Evolutionary conservation across 495 filamentous ascomycete genomes (phyloP), one percentile per base, ranked within the genome.

Genomic region (Aspergillus haitiensis): DNA sequence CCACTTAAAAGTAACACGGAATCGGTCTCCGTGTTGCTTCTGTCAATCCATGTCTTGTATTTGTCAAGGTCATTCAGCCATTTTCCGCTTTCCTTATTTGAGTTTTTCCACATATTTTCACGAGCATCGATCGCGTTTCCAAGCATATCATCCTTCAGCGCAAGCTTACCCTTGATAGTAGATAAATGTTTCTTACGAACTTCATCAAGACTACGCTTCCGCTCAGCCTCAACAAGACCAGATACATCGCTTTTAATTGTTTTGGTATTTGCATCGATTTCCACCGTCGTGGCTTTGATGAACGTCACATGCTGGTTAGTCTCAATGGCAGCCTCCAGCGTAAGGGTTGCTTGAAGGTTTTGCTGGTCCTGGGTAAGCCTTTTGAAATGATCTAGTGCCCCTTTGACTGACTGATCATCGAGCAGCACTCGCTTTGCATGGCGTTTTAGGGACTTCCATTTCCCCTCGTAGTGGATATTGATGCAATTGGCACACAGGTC

Each of bases 401-500:
- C 49, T 34, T 39, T 15, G n/a, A 62, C 60, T 3, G 60, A 62
- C 5, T 55, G 46, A 6, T 62, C 60, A n/a, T 62, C 60, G 12
- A 62, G 49, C 0, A 62, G 50, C 1, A 62, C 34, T 12, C 39
- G 39, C 42, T 57, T 62, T 3, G 60, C 50, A 39, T 21, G 53
- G 5, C 51, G 54, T 27, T 68, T 70, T 37, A 70, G 45, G 37
- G 57, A 59, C 13, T 50, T 62, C 63, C 65, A 66, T 39, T 48
- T 50, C 7, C 62, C 56, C 7, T 60, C 55, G 1, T 60, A 35
- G 11, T 60, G 60, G 35, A 70, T 59, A 48, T 64, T 57, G 40
- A 70, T 66, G 35, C 59, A 64, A 15, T 62, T 37, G 8, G 65
- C 66, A 32, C 67, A 70, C 10, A 70, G 46, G 27, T 70, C 63